These are phyloP conservation scores for Xylariomycetidae sp. DNA, from an alignment of 2,329 filamentous ascomycete species.

Conservation along the genomic window DNA sequence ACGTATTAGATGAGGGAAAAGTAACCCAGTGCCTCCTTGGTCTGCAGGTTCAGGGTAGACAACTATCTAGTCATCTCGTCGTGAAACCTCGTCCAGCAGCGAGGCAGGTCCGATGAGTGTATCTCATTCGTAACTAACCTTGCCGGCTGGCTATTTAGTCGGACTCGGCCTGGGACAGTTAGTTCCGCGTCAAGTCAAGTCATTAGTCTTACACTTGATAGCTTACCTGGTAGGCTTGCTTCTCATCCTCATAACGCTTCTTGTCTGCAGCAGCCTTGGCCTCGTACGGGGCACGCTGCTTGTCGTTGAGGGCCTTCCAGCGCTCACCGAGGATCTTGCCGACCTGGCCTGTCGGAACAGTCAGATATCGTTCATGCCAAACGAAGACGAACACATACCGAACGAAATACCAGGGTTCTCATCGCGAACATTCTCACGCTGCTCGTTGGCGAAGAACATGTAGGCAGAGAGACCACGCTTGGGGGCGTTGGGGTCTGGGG, in stretches of 20 bases:
- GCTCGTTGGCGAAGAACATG: constrained; percentile 99
- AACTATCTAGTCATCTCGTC: constrained; percentile 21
- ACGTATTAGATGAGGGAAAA: constrained; percentile 27
- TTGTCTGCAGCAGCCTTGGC: constrained; percentile 95
- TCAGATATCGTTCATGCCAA: background rate
- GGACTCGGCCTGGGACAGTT: constrained; percentile 29
- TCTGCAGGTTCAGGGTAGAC: constrained; percentile 14
- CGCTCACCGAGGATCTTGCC: constrained; percentile 97
- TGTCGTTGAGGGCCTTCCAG: constrained; percentile 95
- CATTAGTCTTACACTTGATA: constrained; percentile 7
- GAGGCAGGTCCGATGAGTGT: constrained; percentile 7
- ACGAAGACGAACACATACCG: constrained; percentile 51
- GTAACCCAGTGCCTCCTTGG: constrained; percentile 18
- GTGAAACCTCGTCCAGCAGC: constrained; percentile 16
- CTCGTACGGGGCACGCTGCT: constrained; percentile 91
- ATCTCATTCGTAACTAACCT: constrained; percentile 13
- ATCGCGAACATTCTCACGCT: constrained; percentile 95
- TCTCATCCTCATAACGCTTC: constrained; percentile 99
- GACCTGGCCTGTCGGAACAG: constrained; percentile 66
- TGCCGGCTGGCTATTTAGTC: constrained; percentile 24
- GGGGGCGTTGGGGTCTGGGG: constrained; percentile 85
- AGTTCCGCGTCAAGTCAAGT: too few species aligned
- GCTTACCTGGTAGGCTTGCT: constrained; percentile 85
- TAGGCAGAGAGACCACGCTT: constrained; percentile 99
- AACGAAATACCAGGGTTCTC: constrained; percentile 98